A percentile compares a stretch with the other conserved stretches of the same genome.
These are phyloP conservation scores for Mollisia scopiformis DNA, from an alignment of 2,329 filamentous ascomycete species.

Conservation along the genomic window DNA sequence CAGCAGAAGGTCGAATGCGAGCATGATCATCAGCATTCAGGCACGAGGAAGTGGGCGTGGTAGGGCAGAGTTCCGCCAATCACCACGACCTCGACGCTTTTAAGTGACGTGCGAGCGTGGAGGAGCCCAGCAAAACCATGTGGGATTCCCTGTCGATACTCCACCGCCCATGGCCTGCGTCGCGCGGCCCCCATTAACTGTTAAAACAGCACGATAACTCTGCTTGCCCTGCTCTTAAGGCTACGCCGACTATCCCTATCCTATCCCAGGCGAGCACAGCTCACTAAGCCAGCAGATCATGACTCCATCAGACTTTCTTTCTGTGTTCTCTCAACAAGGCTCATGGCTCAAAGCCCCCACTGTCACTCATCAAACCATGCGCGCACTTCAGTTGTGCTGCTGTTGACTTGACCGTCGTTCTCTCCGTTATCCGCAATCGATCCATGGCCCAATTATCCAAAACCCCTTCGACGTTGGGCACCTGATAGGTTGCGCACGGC, in stretches of 20 bases:
- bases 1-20: neutral
- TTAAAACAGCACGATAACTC: neutral
- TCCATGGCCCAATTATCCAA: neutral
- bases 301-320: neutral
- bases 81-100: no score
- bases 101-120: no score
- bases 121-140: no score
- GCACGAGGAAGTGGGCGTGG: neutral
- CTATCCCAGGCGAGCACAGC: neutral
- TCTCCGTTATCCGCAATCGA: neutral
- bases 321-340: neutral
- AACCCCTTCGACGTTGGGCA: neutral
- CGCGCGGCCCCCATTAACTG: neutral
- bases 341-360: neutral
- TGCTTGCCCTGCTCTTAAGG: no score
- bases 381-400: neutral
- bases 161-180: no score
- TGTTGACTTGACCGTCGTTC: neutral
- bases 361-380: neutral
- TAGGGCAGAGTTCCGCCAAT: neutral
- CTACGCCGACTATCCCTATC: no score
- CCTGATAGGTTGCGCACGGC: neutral
- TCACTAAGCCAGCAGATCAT: conserved; percentile 1
- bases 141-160: no score
- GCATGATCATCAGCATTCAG: neutral